Conservation (phyloP, 2,329 filamentous ascomycete species). For the Aaosphaeria arxii region DNA sequence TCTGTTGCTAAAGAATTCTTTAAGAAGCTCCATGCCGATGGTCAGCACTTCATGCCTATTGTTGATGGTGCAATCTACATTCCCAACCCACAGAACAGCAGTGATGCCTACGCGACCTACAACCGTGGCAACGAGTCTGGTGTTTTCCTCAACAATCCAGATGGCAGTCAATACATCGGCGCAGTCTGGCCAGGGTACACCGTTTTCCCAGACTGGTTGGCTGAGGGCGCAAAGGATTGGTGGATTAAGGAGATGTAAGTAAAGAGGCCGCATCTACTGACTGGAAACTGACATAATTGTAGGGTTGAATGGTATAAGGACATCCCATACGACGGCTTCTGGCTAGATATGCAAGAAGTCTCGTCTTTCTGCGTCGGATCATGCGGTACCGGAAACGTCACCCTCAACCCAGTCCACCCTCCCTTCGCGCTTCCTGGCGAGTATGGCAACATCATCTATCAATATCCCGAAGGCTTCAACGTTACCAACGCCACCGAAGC, state of each 20-base stretch:
- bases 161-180: conserved; percentile 55
- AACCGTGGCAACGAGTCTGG: conserved; percentile 48
- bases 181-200: conserved; percentile 59
- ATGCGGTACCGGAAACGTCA: conserved; percentile 64
- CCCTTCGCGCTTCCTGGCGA: conserved; percentile 65
- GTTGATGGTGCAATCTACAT: conserved; percentile 67
- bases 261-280: background rate
- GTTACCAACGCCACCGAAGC: conserved; percentile 67
- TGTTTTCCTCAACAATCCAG: conserved; percentile 53
- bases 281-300: conserved; percentile 1
- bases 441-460: conserved; percentile 56
- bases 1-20: conserved; percentile 52
- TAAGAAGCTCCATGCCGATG: conserved; percentile 49
- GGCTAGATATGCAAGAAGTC: conserved; percentile 63
- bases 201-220: conserved; percentile 60
- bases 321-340: conserved; percentile 52
- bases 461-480: conserved; percentile 69
- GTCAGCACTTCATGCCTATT: conserved; percentile 60
- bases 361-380: conserved; percentile 68
- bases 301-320: conserved; percentile 49
- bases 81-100: conserved; percentile 66
- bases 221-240: conserved; percentile 57
- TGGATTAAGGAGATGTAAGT: conserved; percentile 55
- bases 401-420: conserved; percentile 66
- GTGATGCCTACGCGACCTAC: conserved; percentile 56